A percentile compares a stretch with the other conserved stretches of the same genome.
These are phyloP conservation scores for Geotrichum ghanense DNA, from an alignment of 805 yeast species.

Conservation along the genomic window DNA sequence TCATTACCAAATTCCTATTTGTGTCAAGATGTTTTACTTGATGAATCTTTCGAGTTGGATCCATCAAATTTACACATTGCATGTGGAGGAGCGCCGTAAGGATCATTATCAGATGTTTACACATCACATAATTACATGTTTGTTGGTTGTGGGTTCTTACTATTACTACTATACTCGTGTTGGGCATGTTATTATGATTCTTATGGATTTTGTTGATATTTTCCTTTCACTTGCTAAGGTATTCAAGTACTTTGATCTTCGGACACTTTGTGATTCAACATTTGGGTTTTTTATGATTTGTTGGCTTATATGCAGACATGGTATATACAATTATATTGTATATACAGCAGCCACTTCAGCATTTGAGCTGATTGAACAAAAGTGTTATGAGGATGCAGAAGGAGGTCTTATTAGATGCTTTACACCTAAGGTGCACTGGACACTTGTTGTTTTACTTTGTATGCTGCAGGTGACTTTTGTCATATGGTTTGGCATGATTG, in stretches of 20 bases:
- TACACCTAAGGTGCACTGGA: conserved; percentile 22
- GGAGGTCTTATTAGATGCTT: conserved; percentile 25
- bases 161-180: conserved; percentile 58
- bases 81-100: conserved; percentile 69
- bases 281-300: conserved; percentile 53
- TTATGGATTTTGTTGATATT: conserved; percentile 80
- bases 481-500: conserved; percentile 67
- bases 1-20: conserved; percentile 41
- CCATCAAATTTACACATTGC: conserved; percentile 65
- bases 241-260: conserved; percentile 58
- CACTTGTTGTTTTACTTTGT: conserved; percentile 45
- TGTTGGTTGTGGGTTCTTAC: conserved; percentile 61
- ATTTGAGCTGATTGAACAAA: conserved; percentile 28
- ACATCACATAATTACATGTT: conserved; percentile 75
- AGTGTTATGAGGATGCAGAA: conserved; percentile 16
- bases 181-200: conserved; percentile 64
- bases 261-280: conserved; percentile 50
- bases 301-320: conserved; percentile 70
- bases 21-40: conserved; percentile 59
- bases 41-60: conserved; percentile 68
- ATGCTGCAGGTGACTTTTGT: conserved; percentile 55
- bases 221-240: conserved; percentile 63
- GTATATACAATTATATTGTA: conserved; percentile 54
- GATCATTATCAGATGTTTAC: conserved; percentile 80
- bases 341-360: conserved; percentile 45